Conservation (phyloP, 768 basidiomycete species). For the Grammothele lineata region DNA sequence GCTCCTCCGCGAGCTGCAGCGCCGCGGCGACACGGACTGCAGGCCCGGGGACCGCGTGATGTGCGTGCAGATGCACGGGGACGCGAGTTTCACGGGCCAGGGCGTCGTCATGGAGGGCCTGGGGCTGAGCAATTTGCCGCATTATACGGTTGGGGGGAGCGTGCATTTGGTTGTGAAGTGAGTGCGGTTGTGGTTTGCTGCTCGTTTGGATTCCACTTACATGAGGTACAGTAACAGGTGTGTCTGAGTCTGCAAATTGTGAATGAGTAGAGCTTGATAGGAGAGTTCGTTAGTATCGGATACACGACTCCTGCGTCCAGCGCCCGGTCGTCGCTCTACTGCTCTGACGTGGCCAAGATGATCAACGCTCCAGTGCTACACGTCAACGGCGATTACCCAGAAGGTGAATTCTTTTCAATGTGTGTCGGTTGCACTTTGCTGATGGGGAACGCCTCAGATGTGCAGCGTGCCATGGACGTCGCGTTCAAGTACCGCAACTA, state of each 20-base stretch:
- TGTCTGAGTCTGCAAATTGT: no score
- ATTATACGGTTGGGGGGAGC: slow-evolving; percentile 88
- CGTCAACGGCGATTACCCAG: slow-evolving; percentile 88
- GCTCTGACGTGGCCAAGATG: slow-evolving; percentile 87
- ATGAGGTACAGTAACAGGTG: slow-evolving; percentile 63
- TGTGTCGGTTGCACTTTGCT: background rate
- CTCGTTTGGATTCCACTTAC: background rate
- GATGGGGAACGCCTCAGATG: slow-evolving; percentile 46
- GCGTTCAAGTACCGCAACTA: slow-evolving; percentile 84
- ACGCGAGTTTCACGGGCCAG: slow-evolving; percentile 89
- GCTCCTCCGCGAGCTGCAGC: slow-evolving; percentile 60
- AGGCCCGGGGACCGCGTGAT: slow-evolving; percentile 65
- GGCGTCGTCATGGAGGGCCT: slow-evolving; percentile 87
- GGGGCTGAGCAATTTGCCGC: slow-evolving; percentile 84
- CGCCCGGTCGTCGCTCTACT: slow-evolving; percentile 83
- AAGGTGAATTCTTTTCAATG: slow-evolving; percentile 42
- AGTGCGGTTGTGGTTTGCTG: slow-evolving; percentile 10
- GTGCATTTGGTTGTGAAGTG: slow-evolving; percentile 91
- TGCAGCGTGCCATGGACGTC: slow-evolving; percentile 79
- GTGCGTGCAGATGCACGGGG: slow-evolving; percentile 89
- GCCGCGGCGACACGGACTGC: slow-evolving; percentile 29
- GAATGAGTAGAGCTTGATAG: background rate
- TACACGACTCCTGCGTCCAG: slow-evolving; percentile 87
- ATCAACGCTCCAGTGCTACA: slow-evolving; percentile 86
- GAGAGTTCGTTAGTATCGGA: slow-evolving; percentile 58